phyloP scores from a whole-genome alignment of 331 rosid species.

The Rosa hybrid region DNA sequence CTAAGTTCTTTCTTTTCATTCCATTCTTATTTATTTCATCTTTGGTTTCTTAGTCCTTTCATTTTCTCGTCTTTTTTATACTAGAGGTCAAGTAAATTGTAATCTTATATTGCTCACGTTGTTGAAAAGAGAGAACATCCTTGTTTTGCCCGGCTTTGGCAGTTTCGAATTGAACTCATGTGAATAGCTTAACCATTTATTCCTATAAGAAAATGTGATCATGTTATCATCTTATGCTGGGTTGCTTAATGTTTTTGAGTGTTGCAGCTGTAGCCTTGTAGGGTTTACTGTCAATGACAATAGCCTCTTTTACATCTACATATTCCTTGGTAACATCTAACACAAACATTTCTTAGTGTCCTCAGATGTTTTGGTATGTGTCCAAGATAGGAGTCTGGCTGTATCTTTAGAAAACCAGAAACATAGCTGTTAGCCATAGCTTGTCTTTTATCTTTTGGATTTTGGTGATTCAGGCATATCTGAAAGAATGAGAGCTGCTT shows the following conservation, averaged over 20 bases:
- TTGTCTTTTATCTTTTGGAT: background rate
- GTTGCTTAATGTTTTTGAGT: background rate
- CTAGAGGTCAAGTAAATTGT: slow-evolving; percentile 4
- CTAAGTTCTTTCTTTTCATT: background rate
- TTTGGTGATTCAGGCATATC: background rate
- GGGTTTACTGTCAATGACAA: background rate
- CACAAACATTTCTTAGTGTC: background rate
- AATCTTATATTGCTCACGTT: background rate
- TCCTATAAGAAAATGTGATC: slow-evolving; percentile 1
- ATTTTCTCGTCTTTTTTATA: background rate
- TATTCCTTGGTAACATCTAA: background rate
- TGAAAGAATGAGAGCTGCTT: background rate
- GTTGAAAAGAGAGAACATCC: background rate
- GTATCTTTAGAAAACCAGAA: background rate
- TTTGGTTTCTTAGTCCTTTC: slow-evolving; percentile 3
- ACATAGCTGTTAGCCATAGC: background rate
- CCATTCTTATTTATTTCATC: slow-evolving; percentile 18
- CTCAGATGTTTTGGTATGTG: background rate
- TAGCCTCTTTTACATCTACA: background rate
- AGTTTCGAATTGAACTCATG: background rate
- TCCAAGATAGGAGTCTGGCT: background rate
- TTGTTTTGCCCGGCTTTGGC: background rate
- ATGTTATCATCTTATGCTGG: background rate
- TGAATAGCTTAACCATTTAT: background rate
- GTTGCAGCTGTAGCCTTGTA: background rate